Conservation (phyloP, 169 alveolate genomes). For the Cryptosporidium muris region DNA sequence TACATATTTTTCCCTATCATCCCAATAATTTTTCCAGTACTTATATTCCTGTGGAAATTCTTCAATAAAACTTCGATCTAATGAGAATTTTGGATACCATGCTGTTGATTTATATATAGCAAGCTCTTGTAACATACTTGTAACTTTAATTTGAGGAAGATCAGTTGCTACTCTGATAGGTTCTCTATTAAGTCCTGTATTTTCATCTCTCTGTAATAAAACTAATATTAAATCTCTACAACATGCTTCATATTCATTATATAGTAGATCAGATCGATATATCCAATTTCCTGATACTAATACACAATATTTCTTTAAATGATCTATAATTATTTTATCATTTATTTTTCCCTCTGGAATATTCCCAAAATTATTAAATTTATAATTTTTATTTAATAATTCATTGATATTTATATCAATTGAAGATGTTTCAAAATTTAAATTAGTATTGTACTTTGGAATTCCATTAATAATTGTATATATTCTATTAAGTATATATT, state of each 20-base stretch:
- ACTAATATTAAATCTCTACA: conserved; percentile 65
- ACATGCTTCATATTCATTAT: conserved; percentile 64
- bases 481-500: conserved; percentile 27
- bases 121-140: conserved; percentile 42
- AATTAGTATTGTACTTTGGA: not conserved
- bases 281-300: conserved; percentile 68
- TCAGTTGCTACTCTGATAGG: conserved; percentile 70
- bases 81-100: conserved; percentile 64
- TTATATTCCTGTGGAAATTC: conserved; percentile 39
- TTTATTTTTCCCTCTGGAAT: not conserved
- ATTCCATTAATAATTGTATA: not conserved
- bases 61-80: conserved; percentile 40
- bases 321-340: conserved; percentile 18
- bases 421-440: not conserved
- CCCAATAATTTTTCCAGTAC: conserved; percentile 66
- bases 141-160: conserved; percentile 67
- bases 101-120: conserved; percentile 65
- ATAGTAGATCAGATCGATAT: conserved; percentile 45
- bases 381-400: not conserved
- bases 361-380: not conserved
- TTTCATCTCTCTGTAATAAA: conserved; percentile 67
- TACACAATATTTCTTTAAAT: conserved; percentile 35
- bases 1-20: conserved; percentile 58
- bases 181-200: conserved; percentile 66
- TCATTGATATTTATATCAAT: conserved; percentile 4